Evolutionary conservation across 169 alveolate genomes (phyloP).

Genomic region (Babesia caballi): DNA sequence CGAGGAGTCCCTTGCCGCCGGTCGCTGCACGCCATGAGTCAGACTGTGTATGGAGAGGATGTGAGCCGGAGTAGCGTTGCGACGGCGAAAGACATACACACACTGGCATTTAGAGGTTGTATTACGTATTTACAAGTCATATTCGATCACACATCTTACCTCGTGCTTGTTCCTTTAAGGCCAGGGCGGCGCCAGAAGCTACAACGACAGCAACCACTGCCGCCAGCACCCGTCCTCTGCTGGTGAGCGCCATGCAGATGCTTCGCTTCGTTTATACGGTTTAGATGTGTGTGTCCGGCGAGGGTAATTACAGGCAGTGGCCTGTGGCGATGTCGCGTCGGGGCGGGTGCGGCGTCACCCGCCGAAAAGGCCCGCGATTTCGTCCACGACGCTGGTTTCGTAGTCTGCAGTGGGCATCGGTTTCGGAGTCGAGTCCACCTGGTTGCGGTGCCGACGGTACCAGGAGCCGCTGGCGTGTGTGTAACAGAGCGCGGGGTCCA

Average conservation of each 20-base stretch:
- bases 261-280: neutral
- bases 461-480: slow-evolving; percentile 21
- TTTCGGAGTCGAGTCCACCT: neutral
- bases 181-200: neutral
- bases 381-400: neutral
- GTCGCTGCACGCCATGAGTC: neutral
- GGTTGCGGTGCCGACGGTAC: slow-evolving; percentile 30
- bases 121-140: too few relatives aligned
- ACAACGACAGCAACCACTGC: too few relatives aligned
- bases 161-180: neutral
- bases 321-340: slow-evolving; percentile 21
- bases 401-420: neutral
- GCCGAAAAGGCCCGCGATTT: slow-evolving; percentile 7
- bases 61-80: too few relatives aligned
- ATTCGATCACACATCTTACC: neutral
- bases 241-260: too few relatives aligned
- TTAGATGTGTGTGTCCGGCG: neutral
- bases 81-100: neutral
- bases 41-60: neutral
- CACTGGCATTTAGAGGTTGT: neutral
- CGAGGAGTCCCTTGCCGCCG: slow-evolving; percentile 4
- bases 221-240: too few relatives aligned
- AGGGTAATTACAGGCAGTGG: neutral
- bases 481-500: slow-evolving; percentile 1
- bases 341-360: neutral